Base-by-base conservation (phyloP, 140 eudicot genomes). In the Bidens hawaiensis region DNA sequence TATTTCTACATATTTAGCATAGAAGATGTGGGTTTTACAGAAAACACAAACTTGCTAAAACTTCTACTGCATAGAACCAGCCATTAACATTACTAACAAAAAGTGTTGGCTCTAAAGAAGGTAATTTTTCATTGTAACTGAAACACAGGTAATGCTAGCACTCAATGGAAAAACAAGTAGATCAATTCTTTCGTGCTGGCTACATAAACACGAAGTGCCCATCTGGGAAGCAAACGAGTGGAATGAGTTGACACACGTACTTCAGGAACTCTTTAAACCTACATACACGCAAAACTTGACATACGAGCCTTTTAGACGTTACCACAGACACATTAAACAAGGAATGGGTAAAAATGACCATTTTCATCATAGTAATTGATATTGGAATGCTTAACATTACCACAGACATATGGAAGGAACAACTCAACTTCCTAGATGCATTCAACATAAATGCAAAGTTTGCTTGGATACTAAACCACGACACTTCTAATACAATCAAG, bases 381-480 rank as follows among this genome's bases (percentile, higher is more conserved):
- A 79, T 93, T 45, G 87, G 79, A 25, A 67, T 93, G 47, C 95
- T 93, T 51, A 88, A 88, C 80, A 75, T 85, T 67, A 82, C 76
- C 61, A 88, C 87, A 19, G 71, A 64, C 64, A 71, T 82, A 62
- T 93, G 99, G 99, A 87, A 74, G 73, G 93, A 85, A 22, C 99
- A 93, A 70, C 80, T 93, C 3, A 83, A 71, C 65, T 85, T 79
- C 64, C 86, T 93, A 25, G 82, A 81, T 31, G 66, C 54, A 53
- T 80, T 78, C 74, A 36, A 55, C 16, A 75, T 59, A 19, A 60
- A 52, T 24, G 87, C 82, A 31, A 75, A 77, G 69, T 93, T 88
- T 49, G 86, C 88, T 19, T 93, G 99, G 99, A 71, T 88, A 60
- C 51, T 93, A 51, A 82, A 82, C 71, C 99, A 93, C 16, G 96